Evolutionary conservation across 352 stramenopile species (phyloP), one percentile per base, ranked within the genome.

Genomic region (Halophytophthora batemanensis): DNA sequence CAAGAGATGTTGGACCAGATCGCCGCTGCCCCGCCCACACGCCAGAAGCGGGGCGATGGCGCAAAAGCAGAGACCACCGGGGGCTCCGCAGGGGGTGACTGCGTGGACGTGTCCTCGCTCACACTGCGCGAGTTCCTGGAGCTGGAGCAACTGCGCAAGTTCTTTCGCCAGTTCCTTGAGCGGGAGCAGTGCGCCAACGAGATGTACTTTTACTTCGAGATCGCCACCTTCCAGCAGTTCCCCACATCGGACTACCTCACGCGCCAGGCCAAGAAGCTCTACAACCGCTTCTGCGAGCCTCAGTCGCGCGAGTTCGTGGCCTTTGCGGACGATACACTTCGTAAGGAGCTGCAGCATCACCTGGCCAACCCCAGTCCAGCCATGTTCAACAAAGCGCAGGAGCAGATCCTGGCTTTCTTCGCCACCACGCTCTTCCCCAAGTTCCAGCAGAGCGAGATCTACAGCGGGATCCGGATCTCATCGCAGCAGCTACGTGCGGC

Each of bases 201-300:
- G 48, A 52, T 87, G 33, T 81, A 78, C 46, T 87, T 90, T 35
- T 90, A 87, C 74, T 84, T 82, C 41, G 75, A 90, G 43, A 81
- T 90, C 31, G 50, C 67, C 21, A 78, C 64, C 18, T 90, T 86
- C 50, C 77, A 90, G 64, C 74, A 86, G 33, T 78, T 90, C 31
- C 78, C 78, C n/a, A 90, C 77, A 2, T 87, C 78, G 0, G 76
- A 90, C 51, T 90, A 87, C 40, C 56, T 90, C 34, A 69, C 61
- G 15, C 71, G 78, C 5, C 76, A 87, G 47, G 76, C 71, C 13
- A 79, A 79, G 47, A 90, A 87, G 54, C 46, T 90, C 6, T 85
- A 75, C 52, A 65, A 72, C 19, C 71, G 76, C 0, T 90, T 90
- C 62, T 85, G 77, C 22, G 74, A 90, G 21, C 60, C 71, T 2